These are phyloP conservation scores for Cladosporium sp. DNA, from an alignment of 2,329 filamentous ascomycete species.

Conservation along the genomic window DNA sequence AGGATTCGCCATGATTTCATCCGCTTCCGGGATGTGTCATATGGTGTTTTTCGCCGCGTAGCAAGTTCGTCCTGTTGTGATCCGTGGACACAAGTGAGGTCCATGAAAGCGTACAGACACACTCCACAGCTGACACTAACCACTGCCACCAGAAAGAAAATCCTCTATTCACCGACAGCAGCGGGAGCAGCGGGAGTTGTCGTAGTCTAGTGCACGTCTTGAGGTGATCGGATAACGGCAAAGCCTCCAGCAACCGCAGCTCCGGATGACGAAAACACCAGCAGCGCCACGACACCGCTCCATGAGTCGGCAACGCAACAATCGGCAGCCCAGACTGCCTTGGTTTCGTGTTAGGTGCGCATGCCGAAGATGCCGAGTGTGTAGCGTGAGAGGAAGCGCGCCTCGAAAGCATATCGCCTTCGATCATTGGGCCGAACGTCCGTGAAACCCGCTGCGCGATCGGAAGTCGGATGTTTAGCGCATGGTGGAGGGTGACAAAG, in stretches of 20 bases:
- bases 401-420: neutral
- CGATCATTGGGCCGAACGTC: neutral
- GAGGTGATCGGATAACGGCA: constrained; percentile 13
- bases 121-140: neutral
- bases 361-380: constrained; percentile 1
- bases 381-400: neutral
- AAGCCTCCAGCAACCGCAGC: neutral
- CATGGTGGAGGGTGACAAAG: neutral
- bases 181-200: neutral
- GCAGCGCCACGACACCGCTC: constrained; percentile 2
- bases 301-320: neutral
- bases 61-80: neutral
- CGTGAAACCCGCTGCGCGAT: neutral
- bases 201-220: constrained; percentile 1
- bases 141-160: neutral
- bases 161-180: neutral
- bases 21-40: neutral
- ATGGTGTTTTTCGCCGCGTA: neutral
- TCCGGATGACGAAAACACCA: constrained; percentile 1
- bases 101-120: constrained; percentile 11
- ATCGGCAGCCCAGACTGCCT: neutral
- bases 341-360: neutral
- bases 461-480: constrained; percentile 12
- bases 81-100: neutral
- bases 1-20: neutral